A percentile compares a stretch with the other conserved stretches of the same genome.
These are phyloP conservation scores for Cyclaneusma minus DNA, from an alignment of 2,329 filamentous ascomycete species.

Conservation along the genomic window DNA sequence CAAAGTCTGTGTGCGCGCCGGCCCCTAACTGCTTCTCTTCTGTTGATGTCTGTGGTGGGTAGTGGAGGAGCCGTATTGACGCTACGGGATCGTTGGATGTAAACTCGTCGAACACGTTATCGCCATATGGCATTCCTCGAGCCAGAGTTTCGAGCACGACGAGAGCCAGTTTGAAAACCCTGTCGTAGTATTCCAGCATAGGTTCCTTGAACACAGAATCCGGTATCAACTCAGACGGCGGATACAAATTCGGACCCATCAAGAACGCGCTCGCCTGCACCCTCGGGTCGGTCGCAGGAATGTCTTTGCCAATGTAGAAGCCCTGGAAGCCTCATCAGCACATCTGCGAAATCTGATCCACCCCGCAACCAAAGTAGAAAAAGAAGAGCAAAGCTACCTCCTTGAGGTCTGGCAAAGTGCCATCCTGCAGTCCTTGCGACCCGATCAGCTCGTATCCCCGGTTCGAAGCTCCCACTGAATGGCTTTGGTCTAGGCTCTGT, in stretches of 20 bases:
- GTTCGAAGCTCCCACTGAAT: constrained; percentile 23
- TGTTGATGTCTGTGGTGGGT: constrained; percentile 25
- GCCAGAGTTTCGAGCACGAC: constrained; percentile 26
- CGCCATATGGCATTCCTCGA: constrained; percentile 23
- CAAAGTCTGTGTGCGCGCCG: constrained; percentile 39
- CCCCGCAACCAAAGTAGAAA: constrained; percentile 5
- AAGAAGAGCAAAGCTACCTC: constrained; percentile 19
- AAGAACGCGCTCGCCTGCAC: constrained; percentile 18
- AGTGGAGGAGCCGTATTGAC: constrained; percentile 31
- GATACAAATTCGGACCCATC: constrained; percentile 28
- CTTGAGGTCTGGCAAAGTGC: constrained; percentile 29
- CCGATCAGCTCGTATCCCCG: constrained; percentile 33
- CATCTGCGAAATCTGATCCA: too few species aligned
- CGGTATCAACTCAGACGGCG: constrained; percentile 15
- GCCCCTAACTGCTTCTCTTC: constrained; percentile 16
- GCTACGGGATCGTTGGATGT: constrained; percentile 24
- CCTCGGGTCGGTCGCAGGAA: constrained; percentile 23
- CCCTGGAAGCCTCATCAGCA: constrained; percentile 11
- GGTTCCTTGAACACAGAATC: constrained; percentile 21
- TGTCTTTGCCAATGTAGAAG: constrained; percentile 25
- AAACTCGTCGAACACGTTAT: constrained; percentile 27
- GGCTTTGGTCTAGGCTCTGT: constrained; percentile 22
- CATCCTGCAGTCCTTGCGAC: constrained; percentile 28
- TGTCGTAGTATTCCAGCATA: constrained; percentile 24
- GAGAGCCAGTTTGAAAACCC: constrained; percentile 23